Evolutionary conservation across 306 rosid species (phyloP).

Genomic region (Malus fusca): DNA sequence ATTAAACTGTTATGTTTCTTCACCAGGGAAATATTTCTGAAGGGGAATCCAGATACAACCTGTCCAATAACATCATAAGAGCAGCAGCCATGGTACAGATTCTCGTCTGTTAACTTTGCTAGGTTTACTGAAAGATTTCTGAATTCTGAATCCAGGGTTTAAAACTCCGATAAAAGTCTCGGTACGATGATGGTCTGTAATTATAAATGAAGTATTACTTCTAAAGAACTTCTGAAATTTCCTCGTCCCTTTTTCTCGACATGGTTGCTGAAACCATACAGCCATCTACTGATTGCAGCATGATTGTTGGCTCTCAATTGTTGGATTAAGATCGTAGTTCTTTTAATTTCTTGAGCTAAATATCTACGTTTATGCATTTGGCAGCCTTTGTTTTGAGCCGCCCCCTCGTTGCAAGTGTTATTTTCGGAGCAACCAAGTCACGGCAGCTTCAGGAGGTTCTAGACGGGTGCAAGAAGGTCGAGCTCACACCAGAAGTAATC

Average conservation of each 20-base stretch:
- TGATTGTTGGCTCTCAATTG: not conserved
- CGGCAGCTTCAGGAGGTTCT: slow-evolving; percentile 71
- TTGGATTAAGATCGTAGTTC: not conserved
- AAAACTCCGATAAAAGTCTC: not conserved
- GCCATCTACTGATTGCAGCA: not conserved
- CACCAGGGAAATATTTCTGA: slow-evolving; percentile 68
- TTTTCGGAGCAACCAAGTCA: slow-evolving; percentile 78
- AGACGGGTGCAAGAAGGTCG: slow-evolving; percentile 43
- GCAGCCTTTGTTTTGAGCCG: slow-evolving; percentile 88
- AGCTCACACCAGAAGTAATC: slow-evolving; percentile 49
- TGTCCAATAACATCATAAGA: slow-evolving; percentile 38
- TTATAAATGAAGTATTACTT: no score
- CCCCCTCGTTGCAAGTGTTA: slow-evolving; percentile 75
- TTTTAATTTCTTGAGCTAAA: not conserved
- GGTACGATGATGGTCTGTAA: not conserved
- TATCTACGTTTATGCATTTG: not conserved
- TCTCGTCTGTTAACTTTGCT: not conserved
- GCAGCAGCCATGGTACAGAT: slow-evolving; percentile 53
- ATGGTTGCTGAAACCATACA: not conserved
- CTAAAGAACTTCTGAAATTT: not conserved
- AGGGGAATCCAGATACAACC: slow-evolving; percentile 86
- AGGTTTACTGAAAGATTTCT: not conserved
- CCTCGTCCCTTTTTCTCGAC: not conserved
- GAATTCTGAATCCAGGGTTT: not conserved
- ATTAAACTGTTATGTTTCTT: not conserved